Conservation (phyloP, 768 basidiomycete species). For the Rhizopogon vesiculosus region DNA sequence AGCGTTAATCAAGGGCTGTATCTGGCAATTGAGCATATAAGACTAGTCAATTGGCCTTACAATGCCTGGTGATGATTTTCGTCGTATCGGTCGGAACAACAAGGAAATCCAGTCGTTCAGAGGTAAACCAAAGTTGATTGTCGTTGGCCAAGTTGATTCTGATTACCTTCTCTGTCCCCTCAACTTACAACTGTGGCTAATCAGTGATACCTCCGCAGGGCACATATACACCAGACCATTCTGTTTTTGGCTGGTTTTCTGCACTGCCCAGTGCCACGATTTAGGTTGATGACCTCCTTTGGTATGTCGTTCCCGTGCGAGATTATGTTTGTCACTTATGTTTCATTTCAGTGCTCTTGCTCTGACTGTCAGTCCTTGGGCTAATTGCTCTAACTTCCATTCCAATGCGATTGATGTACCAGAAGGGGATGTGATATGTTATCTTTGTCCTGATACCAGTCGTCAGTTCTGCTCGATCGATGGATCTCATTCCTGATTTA, state of each 20-base stretch:
- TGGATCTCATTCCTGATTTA: not conserved
- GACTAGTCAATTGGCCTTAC: too few relatives aligned
- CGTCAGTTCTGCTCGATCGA: not conserved
- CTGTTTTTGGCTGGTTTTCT: not conserved
- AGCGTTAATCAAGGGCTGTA: not conserved
- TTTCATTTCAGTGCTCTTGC: not conserved
- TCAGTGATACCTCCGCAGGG: not conserved
- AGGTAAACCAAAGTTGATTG: not conserved
- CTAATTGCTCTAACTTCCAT: not conserved
- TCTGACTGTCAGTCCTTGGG: too few relatives aligned
- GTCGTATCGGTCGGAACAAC: too few relatives aligned
- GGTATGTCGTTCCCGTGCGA: not conserved
- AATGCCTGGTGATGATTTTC: too few relatives aligned
- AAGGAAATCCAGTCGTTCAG: not conserved
- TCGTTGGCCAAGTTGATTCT: not conserved
- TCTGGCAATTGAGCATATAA: not conserved
- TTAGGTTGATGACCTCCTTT: not conserved
- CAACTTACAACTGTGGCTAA: not conserved
- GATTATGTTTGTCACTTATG: not conserved
- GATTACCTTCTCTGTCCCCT: not conserved
- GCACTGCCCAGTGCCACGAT: not conserved
- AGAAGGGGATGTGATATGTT: not conserved
- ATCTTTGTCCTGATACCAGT: not conserved
- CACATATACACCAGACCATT: not conserved
- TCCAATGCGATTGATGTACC: too few relatives aligned